phyloP scores from a whole-genome alignment of 1,284 basidiomycete genomes.

The Jaminaea rosea region DNA sequence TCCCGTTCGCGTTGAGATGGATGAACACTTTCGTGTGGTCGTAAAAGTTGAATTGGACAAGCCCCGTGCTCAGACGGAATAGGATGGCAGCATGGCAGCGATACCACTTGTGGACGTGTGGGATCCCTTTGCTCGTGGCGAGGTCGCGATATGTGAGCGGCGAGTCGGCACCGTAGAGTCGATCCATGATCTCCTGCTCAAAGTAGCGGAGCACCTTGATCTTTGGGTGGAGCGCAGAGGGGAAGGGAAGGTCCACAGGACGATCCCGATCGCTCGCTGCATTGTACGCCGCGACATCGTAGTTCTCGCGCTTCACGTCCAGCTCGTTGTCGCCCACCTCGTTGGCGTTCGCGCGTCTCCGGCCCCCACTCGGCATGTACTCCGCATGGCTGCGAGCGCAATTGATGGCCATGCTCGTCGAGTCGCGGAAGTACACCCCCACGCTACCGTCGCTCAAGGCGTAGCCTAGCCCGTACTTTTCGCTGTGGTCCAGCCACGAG shows the following conservation, averaged over 20 bases:
- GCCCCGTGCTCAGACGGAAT: conserved; percentile 88
- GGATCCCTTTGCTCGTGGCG: conserved; percentile 67
- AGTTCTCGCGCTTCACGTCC: conserved; percentile 35
- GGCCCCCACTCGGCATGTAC: conserved; percentile 3
- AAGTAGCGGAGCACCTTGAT: conserved; percentile 18
- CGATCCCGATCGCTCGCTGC: no score
- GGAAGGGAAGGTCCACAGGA: conserved; percentile 9
- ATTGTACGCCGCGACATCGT: conserved; percentile 9
- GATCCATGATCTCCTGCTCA: conserved; percentile 17
- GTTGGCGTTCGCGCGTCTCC: not conserved
- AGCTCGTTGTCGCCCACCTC: conserved; percentile 9
- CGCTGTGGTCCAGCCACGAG: conserved; percentile 95
- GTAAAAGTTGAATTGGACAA: conserved; percentile 96
- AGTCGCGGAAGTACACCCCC: conserved; percentile 93
- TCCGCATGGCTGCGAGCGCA: conserved; percentile 8
- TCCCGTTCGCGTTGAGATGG: conserved; percentile 66
- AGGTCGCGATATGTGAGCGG: conserved; percentile 80
- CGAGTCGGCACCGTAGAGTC: conserved; percentile 52
- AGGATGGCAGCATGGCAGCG: conserved; percentile 94
- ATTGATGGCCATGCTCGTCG: conserved; percentile 66
- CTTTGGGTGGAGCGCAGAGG: conserved; percentile 24
- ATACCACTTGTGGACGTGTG: conserved; percentile 89
- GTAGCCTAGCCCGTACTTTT: conserved; percentile 98
- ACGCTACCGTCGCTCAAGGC: conserved; percentile 88
- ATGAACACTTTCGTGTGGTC: conserved; percentile 93